These are phyloP conservation scores for Scutellaria baicalensis DNA, from an alignment of 257 asterid species.

Conservation along the genomic window DNA sequence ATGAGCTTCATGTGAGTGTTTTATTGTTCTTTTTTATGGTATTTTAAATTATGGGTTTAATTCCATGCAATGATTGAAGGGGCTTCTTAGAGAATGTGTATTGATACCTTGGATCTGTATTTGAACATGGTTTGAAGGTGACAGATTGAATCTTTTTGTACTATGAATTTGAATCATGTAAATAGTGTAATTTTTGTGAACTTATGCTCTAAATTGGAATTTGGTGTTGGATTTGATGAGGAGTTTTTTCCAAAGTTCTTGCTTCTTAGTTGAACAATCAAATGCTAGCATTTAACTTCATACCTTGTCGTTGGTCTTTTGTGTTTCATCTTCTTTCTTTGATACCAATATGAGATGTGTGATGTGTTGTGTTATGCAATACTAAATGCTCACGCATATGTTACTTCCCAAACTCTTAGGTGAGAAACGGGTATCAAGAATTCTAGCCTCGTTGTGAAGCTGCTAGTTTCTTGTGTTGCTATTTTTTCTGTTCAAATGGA, in stretches of 20 bases:
- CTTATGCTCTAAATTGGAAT: too few species aligned
- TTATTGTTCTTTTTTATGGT: neutral
- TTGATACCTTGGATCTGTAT: neutral
- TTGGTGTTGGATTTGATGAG: neutral
- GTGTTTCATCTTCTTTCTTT: neutral
- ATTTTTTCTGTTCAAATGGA: neutral
- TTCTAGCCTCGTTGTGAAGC: neutral
- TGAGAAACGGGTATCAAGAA: neutral
- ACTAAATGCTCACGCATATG: neutral
- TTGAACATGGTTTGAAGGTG: neutral
- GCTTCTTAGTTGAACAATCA: neutral
- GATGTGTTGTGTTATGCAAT: neutral
- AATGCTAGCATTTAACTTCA: neutral
- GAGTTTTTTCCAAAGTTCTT: neutral
- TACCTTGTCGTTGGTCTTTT: too few species aligned
- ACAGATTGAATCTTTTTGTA: neutral
- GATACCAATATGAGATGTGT: neutral
- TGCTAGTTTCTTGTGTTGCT: neutral
- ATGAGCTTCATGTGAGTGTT: constrained; percentile 5
- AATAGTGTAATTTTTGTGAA: neutral
- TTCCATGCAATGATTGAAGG: neutral
- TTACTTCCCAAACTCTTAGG: too few species aligned
- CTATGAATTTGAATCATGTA: neutral
- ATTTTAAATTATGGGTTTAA: neutral
- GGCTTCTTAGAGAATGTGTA: neutral